phyloP scores from a whole-genome alignment of 345 rosid species.

The Hevea brasiliensis region DNA sequence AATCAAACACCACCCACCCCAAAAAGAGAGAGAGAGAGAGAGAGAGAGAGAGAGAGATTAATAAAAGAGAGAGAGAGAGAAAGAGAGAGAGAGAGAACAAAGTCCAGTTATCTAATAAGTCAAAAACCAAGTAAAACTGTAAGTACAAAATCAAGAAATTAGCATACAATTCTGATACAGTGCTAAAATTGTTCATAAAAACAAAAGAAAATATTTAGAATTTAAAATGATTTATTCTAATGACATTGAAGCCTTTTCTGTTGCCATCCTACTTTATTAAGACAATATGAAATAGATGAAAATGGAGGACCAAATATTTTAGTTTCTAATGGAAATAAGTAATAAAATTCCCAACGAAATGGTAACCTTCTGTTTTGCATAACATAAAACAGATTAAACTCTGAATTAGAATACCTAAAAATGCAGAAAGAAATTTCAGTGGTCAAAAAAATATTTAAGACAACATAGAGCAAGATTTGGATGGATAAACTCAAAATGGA shows the following conservation, averaged over 20 bases:
- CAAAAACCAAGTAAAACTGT: neutral
- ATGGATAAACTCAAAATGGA: neutral
- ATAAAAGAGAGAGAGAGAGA: too few species aligned
- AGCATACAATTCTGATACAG: neutral
- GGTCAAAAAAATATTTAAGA: neutral
- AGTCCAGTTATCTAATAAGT: neutral
- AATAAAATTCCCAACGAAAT: neutral
- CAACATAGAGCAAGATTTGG: neutral
- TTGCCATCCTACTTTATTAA: slow-evolving; percentile 5
- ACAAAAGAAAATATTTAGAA: neutral
- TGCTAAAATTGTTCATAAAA: neutral
- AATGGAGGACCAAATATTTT: neutral
- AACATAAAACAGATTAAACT: neutral
- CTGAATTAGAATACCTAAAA: neutral
- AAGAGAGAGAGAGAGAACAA: too few species aligned
- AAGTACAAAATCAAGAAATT: neutral
- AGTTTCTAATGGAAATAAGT: neutral
- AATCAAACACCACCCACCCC: slow-evolving; percentile 12
- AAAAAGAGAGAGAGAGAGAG: neutral
- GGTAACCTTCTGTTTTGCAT: neutral
- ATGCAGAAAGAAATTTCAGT: neutral
- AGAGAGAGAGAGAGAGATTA: too few species aligned
- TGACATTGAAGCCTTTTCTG: neutral
- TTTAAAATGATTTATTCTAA: neutral
- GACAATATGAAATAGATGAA: neutral